These are phyloP conservation scores for Aphanomyces astaci DNA, from an alignment of 352 stramenopile species.

Conservation along the genomic window DNA sequence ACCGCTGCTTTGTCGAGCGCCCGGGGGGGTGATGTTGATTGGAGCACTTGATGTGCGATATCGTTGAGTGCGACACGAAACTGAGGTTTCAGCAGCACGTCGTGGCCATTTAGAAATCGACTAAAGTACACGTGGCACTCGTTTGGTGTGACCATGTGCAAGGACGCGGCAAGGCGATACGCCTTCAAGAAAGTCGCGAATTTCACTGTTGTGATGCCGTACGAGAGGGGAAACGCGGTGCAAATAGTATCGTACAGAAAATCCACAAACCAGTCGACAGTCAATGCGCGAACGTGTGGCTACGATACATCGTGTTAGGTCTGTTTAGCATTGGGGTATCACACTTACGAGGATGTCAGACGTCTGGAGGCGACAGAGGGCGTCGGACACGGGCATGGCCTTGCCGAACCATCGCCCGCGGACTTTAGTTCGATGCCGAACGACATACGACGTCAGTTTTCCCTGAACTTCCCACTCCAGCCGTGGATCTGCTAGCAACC, in stretches of 20 bases:
- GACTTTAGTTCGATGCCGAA: neutral
- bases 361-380: neutral
- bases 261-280: constrained; percentile 5
- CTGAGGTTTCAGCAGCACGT: neutral
- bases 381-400: neutral
- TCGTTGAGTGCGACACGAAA: neutral
- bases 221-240: neutral
- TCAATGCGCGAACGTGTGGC: neutral
- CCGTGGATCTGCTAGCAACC: neutral
- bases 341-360: neutral
- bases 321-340: no score
- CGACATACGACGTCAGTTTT: neutral
- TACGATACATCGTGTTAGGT: no score
- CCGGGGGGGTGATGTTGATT: neutral
- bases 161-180: neutral
- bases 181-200: constrained; percentile 9
- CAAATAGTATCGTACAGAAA: constrained; percentile 7
- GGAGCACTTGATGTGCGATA: neutral
- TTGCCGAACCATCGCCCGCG: neutral
- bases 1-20: no score
- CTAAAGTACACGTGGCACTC: neutral
- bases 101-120: neutral
- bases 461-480: neutral
- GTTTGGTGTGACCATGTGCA: neutral
- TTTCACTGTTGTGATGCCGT: constrained; percentile 2